Evolutionary conservation across 306 rosid genomes (phyloP), one percentile per base, ranked within the genome.

Genomic region (Prunus mira): DNA sequence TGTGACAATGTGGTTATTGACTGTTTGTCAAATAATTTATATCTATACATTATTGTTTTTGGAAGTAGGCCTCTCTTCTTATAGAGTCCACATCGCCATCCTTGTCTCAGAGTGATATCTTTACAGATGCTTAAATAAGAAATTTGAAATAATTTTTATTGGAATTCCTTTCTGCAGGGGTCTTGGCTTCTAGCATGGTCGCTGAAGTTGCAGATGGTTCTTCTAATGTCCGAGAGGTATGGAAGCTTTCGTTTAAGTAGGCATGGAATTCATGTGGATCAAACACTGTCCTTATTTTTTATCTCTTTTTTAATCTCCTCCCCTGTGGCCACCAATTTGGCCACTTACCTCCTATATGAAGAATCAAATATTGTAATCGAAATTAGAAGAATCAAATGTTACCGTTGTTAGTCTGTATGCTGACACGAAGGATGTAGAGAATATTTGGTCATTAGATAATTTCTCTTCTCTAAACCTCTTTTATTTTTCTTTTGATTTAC

Each of bases 121-220:
- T 32, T 32, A 32, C 7, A 32, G 38, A 32, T 32, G 38, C 38
- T 32, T 32, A 32, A 32, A 32, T 32, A 4, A 32, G 34, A 32
- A 4, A 32, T 32, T 32, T 32, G 38, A 32, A 5, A 32, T 32
- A 32, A 5, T 32, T 5, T 32, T 32, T 32, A 1, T 32, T 32
- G 38, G 7, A 32, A 32, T 32, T 32, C 38, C 7, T 32, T 61
- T 72, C 18, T 69, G 81, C 90, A 93, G 97, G 96, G 63, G 77
- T 86, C 73, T 82, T 94, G 94, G 83, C 38, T 60, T 78, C 87
- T 77, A 80, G 72, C 63, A 80, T 89, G 82, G 86, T 90, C 69
- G 89, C 89, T n/a, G 97, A 88, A 86, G 92, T 94, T 82, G 86
- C 97, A 14, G 98, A 94, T 76, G 98, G 98, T 67, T 88, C 96